phyloP scores from a whole-genome alignment of 495 filamentous ascomycete genomes.

The Tricharina praecox region DNA sequence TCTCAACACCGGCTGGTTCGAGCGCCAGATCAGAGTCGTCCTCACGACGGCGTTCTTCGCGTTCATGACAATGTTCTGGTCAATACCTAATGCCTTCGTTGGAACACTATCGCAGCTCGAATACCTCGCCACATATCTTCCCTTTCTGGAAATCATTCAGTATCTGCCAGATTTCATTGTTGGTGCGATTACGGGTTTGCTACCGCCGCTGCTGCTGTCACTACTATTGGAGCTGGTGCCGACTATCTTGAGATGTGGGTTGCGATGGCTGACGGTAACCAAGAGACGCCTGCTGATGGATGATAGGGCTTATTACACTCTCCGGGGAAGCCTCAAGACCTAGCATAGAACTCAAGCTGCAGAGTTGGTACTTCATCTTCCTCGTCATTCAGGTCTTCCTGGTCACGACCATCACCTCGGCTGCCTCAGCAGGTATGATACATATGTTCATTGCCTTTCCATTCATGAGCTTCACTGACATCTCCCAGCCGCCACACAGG shows the following conservation, averaged over 20 bases:
- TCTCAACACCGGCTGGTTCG: constrained; percentile 74
- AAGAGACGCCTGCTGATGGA: no score
- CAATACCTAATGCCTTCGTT: constrained; percentile 75
- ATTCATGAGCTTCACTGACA: no score
- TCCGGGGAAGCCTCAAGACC: constrained; percentile 61
- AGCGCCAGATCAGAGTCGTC: constrained; percentile 53
- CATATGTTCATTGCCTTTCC: no score
- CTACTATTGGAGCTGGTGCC: constrained; percentile 81
- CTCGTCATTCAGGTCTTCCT: constrained; percentile 92
- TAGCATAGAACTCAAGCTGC: constrained; percentile 65
- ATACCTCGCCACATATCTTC: constrained; percentile 42
- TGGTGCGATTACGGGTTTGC: constrained; percentile 68
- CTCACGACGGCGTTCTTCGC: constrained; percentile 51
- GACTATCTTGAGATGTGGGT: constrained; percentile 60
- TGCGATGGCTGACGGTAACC: no score
- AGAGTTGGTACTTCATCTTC: constrained; percentile 88
- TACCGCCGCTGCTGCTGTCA: constrained; percentile 62
- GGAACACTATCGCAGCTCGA: constrained; percentile 74
- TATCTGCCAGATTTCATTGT: constrained; percentile 51
- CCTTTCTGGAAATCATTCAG: constrained; percentile 55
- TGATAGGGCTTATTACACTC: constrained; percentile 48
- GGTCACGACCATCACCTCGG: constrained; percentile 60
- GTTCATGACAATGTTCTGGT: constrained; percentile 84
- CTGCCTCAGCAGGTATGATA: constrained; percentile 47
- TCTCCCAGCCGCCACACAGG: no score